Evolutionary conservation across 2,329 filamentous ascomycete genomes (phyloP).

Genomic region (Rachicladosporium sp.): DNA sequence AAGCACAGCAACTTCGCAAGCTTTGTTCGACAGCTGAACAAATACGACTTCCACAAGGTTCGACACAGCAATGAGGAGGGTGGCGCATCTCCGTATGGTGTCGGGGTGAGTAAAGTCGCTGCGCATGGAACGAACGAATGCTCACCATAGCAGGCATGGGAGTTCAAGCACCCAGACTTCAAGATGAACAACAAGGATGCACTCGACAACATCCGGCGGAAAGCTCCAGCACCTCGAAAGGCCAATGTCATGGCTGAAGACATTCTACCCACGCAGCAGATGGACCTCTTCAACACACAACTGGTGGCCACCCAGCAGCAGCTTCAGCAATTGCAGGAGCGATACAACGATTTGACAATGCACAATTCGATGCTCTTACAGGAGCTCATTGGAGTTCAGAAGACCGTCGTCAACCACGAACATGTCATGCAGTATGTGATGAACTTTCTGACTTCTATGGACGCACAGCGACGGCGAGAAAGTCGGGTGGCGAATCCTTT

Average conservation of each 20-base stretch:
- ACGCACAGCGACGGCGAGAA: slow-evolving; percentile 51
- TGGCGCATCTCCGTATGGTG: slow-evolving; percentile 67
- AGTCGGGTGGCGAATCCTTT: slow-evolving; percentile 39
- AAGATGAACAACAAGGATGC: slow-evolving; percentile 91
- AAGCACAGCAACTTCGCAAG: slow-evolving; percentile 83
- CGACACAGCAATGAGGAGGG: slow-evolving; percentile 80
- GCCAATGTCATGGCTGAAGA: slow-evolving; percentile 52
- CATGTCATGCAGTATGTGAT: slow-evolving; percentile 60
- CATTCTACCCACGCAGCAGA: slow-evolving; percentile 71
- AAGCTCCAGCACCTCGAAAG: slow-evolving; percentile 85
- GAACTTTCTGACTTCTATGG: slow-evolving; percentile 52
- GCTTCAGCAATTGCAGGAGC: slow-evolving; percentile 73
- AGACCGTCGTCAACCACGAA: slow-evolving; percentile 61
- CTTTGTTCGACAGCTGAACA: slow-evolving; percentile 57
- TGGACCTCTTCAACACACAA: slow-evolving; percentile 78
- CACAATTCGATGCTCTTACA: slow-evolving; percentile 54
- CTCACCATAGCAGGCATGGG: slow-evolving; percentile 57
- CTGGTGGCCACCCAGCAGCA: slow-evolving; percentile 85
- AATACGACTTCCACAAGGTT: slow-evolving; percentile 82
- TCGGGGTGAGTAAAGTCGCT: slow-evolving; percentile 46
- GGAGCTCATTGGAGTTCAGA: slow-evolving; percentile 52
- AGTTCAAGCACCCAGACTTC: slow-evolving; percentile 96
- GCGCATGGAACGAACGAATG: background rate
- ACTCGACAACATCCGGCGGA: slow-evolving; percentile 88
- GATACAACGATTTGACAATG: slow-evolving; percentile 65